Conservation (phyloP, 2,329 filamentous ascomycete species). For the Hypoxylon sp. region DNA sequence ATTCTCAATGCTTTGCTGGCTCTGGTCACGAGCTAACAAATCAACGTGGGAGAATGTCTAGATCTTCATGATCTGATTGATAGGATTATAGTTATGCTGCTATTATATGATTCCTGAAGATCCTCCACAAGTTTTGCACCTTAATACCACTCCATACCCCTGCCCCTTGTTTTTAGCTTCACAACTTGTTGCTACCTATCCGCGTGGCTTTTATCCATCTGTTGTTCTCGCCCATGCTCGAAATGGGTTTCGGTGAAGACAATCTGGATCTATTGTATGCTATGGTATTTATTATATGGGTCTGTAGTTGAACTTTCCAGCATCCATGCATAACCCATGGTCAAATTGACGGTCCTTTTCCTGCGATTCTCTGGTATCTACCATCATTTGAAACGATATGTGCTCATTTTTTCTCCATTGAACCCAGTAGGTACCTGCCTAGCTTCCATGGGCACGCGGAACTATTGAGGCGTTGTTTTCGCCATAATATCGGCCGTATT, state of each 20-base stretch:
- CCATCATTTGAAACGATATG: slow-evolving; percentile 7
- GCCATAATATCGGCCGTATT: background rate
- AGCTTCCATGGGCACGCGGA: background rate
- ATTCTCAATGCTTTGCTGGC: background rate
- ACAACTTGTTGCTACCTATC: slow-evolving; percentile 42
- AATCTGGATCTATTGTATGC: slow-evolving; percentile 22
- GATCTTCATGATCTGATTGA: slow-evolving; percentile 46
- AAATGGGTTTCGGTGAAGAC: slow-evolving; percentile 39
- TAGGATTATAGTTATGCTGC: slow-evolving; percentile 28
- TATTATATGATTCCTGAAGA: slow-evolving; percentile 43
- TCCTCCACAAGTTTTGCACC: slow-evolving; percentile 39
- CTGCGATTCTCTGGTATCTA: background rate
- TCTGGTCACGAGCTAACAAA: slow-evolving; percentile 5
- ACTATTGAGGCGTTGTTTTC: background rate
- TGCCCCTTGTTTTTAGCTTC: slow-evolving; percentile 38
- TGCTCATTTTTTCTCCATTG: slow-evolving; percentile 3
- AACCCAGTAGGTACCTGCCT: background rate
- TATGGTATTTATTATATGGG: slow-evolving; percentile 9
- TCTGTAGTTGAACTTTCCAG: slow-evolving; percentile 4
- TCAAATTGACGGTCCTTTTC: background rate
- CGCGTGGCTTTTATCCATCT: slow-evolving; percentile 44
- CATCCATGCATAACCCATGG: background rate
- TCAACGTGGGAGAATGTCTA: slow-evolving; percentile 19
- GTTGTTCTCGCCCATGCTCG: slow-evolving; percentile 26
- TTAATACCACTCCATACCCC: slow-evolving; percentile 40